Evolutionary conservation across 2,329 filamentous ascomycete species (phyloP), one percentile per base, ranked within the genome.

Genomic region (Claviceps sp.): DNA sequence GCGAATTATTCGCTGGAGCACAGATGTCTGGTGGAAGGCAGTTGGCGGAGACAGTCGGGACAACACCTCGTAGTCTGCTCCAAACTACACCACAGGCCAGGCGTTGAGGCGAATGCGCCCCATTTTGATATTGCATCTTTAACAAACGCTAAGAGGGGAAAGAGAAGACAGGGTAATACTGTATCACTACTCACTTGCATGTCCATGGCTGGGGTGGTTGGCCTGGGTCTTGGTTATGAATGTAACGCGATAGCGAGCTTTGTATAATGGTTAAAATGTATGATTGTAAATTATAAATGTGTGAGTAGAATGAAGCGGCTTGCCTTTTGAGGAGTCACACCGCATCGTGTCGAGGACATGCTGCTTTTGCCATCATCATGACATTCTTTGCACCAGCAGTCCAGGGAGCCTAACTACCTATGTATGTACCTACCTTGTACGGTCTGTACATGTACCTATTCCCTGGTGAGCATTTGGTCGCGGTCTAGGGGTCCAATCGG

Each of bases 21-120:
- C 87, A 9, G 91, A 97, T 68, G 78, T 95, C 8, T 98, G 93
- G 93, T 95, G 88, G 82, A 82, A 79, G 59, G 89, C 89, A 0
- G 87, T 81, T 51, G 90, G 90, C 0, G 87, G 82, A 13, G 78
- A 78, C 52, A 81, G 77, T 16, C 72, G 76, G 30, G 75, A 79
- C 48, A 57, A 57, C 47, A 36, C 55, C 3, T 47, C 52, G 30
- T 34, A 34, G 30, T 9, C 8, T 11, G 30, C 30, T 34, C 30
- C 30, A 34, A 34, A 9, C 30, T 34, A 34, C 30, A 11, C 30
- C 9, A 34, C 30, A 3, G 9, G 9, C 30, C 9, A 60, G 57
- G 52, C 50, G 56, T 2, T 59, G 54, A 51, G 47, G 54, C 34
- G 20, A 7, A 11, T 6, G 18, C 18, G 34, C 5, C 14, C 1